These are phyloP conservation scores for Tricholoma terreum DNA, from an alignment of 768 basidiomycete species.

Conservation along the genomic window DNA sequence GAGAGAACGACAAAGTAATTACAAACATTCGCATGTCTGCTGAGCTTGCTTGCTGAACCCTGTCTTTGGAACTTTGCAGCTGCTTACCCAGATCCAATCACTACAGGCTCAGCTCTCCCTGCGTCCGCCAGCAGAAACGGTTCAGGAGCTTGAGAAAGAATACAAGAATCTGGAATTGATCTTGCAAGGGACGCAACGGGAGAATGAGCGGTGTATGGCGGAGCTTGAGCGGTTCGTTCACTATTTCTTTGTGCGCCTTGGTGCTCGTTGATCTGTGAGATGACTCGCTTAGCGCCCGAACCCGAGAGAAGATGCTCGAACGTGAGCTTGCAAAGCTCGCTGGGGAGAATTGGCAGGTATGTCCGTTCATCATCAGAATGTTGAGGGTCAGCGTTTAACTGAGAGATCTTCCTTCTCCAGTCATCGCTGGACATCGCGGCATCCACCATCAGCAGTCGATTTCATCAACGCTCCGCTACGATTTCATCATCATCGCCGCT, in stretches of 20 bases:
- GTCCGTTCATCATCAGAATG: slow-evolving; percentile 15
- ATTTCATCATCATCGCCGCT: slow-evolving; percentile 20
- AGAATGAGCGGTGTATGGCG: slow-evolving; percentile 83
- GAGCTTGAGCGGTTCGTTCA: slow-evolving; percentile 67
- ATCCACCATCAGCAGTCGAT: slow-evolving; percentile 18
- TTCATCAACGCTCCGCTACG: slow-evolving; percentile 35
- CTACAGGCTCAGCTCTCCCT: slow-evolving; percentile 65
- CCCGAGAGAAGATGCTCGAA: slow-evolving; percentile 76
- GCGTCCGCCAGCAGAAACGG: slow-evolving; percentile 63
- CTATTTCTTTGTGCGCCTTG: not conserved
- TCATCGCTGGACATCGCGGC: slow-evolving; percentile 33
- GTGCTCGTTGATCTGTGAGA: not conserved
- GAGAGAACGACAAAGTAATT: slow-evolving; percentile 68
- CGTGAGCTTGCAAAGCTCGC: slow-evolving; percentile 65
- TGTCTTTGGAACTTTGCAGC: slow-evolving; percentile 32
- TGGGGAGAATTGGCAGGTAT: slow-evolving; percentile 82
- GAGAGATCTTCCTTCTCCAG: slow-evolving; percentile 12
- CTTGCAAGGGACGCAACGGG: slow-evolving; percentile 75
- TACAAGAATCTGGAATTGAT: slow-evolving; percentile 73
- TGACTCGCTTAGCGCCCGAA: slow-evolving; percentile 43
- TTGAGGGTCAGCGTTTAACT: slow-evolving; percentile 3
- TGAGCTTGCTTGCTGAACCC: not conserved
- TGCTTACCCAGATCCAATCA: slow-evolving; percentile 57
- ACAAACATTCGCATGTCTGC: not conserved
- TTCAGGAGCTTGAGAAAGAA: slow-evolving; percentile 69